phyloP scores from a whole-genome alignment of 2,329 filamentous ascomycete genomes.

The Stemphylium beticola region DNA sequence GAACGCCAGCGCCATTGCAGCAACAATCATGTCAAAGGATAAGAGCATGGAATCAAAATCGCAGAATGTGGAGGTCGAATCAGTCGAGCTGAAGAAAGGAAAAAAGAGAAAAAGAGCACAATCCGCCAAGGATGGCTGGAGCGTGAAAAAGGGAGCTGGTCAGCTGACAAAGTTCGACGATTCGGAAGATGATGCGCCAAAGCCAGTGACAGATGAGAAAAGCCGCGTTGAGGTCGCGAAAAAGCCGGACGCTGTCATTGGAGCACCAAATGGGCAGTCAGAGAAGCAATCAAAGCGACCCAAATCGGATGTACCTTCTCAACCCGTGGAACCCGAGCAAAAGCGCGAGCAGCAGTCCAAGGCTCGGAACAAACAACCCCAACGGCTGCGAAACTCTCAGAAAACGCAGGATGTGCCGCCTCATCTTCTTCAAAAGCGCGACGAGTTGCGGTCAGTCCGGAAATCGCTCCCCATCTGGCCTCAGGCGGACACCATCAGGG shows the following conservation, averaged over 20 bases:
- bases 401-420: conserved; percentile 21
- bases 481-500: conserved; percentile 72
- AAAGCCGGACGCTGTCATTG: background rate
- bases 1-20: conserved; percentile 4
- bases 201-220: background rate
- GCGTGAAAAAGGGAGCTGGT: conserved; percentile 22
- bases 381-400: conserved; percentile 2
- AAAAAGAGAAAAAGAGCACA: conserved; percentile 44
- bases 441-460: conserved; percentile 59
- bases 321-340: background rate
- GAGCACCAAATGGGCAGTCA: background rate
- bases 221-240: background rate
- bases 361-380: conserved; percentile 6
- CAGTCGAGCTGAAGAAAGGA: conserved; percentile 24
- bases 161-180: conserved; percentile 24
- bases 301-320: conserved; percentile 1
- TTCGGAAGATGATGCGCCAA: conserved; percentile 10
- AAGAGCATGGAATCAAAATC: conserved; percentile 6
- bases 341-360: conserved; percentile 4
- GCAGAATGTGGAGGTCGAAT: background rate
- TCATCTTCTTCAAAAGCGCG: conserved; percentile 52
- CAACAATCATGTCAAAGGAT: conserved; percentile 23
- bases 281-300: conserved; percentile 2
- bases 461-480: conserved; percentile 81
- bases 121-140: conserved; percentile 9